Base-by-base conservation (phyloP, 768 basidiomycete species). In the Auriscalpium vulgare region DNA sequence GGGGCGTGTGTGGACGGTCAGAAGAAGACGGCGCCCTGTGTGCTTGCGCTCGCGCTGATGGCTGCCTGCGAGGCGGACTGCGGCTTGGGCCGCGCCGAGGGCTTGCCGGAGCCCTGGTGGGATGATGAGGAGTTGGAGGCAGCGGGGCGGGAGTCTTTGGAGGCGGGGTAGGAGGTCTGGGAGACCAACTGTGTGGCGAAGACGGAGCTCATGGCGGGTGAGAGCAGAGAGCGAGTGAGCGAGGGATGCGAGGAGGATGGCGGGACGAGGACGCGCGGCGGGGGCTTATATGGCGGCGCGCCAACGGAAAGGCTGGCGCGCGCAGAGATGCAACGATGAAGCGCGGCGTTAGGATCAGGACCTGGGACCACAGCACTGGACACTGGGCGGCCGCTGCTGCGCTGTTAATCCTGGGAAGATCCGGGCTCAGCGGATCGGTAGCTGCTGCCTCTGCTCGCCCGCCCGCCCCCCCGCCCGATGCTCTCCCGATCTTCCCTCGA, bases 11-110 rank as follows among this genome's bases (percentile, higher is more conserved):
- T 10, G 8, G 43, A 47, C 54, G 62, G 70, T 74, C 67, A 85
- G 72, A 85, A 85, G 72, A 85, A 83, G 37, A 81, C 77, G 49
- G 83, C 74, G 46, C 77, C 82, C 34, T 72, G 76, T 16, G 74
- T 67, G 43, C 76, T 73, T 46, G 82, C 82, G 47, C 74, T 74
- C 14, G 75, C 75, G 55, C 75, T 75, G 54, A 84, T 76, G 11
- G 75, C 73, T 3, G 43, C 52, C 52, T 53, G 52, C 3, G 40
- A 43, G 40, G 40, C 14, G 14, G 40, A 43, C 40, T 43, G 40
- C 4, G 40, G 40, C 40, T 43, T 43, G 14, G 40, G 40, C 1
- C 7, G 40, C 13, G 4, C 40, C 14, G 14, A 14, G 40, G 29
- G 29, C 29, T 29, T 29, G 29, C 29, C 29, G 2, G 29, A 29